Conservation (phyloP, 2,329 filamentous ascomycete genomes). For the Pyrenophora seminiperda region DNA sequence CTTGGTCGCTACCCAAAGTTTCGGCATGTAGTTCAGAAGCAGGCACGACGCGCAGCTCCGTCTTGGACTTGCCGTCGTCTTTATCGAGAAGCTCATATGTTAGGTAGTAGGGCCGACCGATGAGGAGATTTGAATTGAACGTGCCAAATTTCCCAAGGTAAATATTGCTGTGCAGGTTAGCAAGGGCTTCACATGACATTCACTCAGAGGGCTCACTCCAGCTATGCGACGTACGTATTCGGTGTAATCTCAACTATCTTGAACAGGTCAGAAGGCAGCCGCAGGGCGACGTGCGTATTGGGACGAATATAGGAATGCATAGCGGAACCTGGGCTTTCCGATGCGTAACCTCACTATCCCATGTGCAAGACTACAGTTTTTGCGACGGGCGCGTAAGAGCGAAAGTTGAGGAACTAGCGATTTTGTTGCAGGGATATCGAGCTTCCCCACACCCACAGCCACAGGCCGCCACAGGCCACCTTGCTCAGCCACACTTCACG, state of each 20-base stretch:
- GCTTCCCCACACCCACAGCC: not conserved
- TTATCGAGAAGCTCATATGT: slow-evolving; percentile 88
- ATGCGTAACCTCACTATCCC: slow-evolving; percentile 9
- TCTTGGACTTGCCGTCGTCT: slow-evolving; percentile 65
- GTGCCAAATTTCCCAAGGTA: slow-evolving; percentile 91
- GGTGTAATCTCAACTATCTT: slow-evolving; percentile 65
- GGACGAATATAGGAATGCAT: slow-evolving; percentile 57
- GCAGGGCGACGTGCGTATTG: slow-evolving; percentile 58
- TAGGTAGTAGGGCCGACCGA: slow-evolving; percentile 88
- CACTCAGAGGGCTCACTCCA: slow-evolving; percentile 37
- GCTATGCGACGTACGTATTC: slow-evolving; percentile 64
- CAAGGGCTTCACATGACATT: slow-evolving; percentile 6
- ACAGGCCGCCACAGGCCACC: not conserved
- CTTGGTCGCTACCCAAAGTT: slow-evolving; percentile 62
- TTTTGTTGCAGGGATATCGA: slow-evolving; percentile 8
- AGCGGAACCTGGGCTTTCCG: slow-evolving; percentile 18
- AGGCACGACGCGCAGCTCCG: slow-evolving; percentile 76
- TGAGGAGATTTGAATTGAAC: slow-evolving; percentile 85
- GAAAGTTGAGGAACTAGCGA: slow-evolving; percentile 9
- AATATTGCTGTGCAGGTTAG: slow-evolving; percentile 66
- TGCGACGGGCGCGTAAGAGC: slow-evolving; percentile 1
- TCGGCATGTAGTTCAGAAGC: slow-evolving; percentile 84
- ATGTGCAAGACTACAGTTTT: slow-evolving; percentile 14
- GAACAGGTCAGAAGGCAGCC: slow-evolving; percentile 63
- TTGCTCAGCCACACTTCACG: slow-evolving; percentile 8